phyloP scores from a whole-genome alignment of 352 stramenopile species.

The Phytophthora pluvialis region DNA sequence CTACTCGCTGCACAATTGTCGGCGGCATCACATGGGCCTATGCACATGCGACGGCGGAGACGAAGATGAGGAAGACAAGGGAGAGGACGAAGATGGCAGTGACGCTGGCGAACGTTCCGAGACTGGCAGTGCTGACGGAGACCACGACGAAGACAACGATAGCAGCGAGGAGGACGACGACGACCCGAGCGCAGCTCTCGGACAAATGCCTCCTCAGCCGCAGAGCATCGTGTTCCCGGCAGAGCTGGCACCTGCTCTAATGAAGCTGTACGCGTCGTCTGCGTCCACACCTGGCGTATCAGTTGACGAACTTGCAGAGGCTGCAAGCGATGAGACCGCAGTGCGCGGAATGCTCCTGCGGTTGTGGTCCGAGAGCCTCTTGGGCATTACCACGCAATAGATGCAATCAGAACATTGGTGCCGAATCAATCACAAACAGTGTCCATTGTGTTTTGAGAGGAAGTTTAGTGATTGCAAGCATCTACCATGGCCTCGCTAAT shows the following conservation, averaged over 20 bases:
- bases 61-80: constrained; percentile 32
- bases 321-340: constrained; percentile 55
- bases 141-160: constrained; percentile 42
- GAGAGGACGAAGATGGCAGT: constrained; percentile 31
- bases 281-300: constrained; percentile 21
- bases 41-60: constrained; percentile 64
- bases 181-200: constrained; percentile 40
- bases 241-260: constrained; percentile 58
- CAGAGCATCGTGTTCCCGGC: constrained; percentile 71
- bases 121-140: constrained; percentile 33
- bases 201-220: constrained; percentile 48
- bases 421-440: constrained; percentile 52
- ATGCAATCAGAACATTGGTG: constrained; percentile 10
- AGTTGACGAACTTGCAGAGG: constrained; percentile 54
- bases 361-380: constrained; percentile 75
- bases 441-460: constrained; percentile 38
- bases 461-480: constrained; percentile 33
- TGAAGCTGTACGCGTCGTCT: constrained; percentile 76
- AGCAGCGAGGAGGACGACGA: constrained; percentile 40
- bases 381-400: constrained; percentile 44
- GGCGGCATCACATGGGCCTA: constrained; percentile 82
- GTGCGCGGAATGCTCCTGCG: constrained; percentile 85
- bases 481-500: constrained; percentile 24
- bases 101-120: constrained; percentile 31
- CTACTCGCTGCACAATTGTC: constrained; percentile 79